These are phyloP conservation scores for Blastobotrys apis DNA, from an alignment of 1,139 yeast species.

Conservation along the genomic window DNA sequence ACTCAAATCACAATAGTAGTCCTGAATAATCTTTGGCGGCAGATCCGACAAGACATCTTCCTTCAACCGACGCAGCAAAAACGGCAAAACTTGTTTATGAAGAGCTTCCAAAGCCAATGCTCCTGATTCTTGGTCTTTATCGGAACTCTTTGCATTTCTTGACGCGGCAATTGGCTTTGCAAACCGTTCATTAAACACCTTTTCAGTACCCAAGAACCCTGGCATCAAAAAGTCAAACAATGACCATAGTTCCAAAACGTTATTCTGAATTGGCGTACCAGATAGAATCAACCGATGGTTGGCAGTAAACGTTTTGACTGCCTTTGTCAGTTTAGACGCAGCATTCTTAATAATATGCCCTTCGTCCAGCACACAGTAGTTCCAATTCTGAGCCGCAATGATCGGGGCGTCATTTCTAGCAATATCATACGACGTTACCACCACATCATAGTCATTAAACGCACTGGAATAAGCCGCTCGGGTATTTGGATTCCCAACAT, in stretches of 20 bases:
- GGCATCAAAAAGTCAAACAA: slow-evolving; percentile 98
- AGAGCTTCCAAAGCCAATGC: slow-evolving; percentile 92
- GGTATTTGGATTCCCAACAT: slow-evolving; percentile 87
- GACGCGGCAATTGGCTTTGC: slow-evolving; percentile 97
- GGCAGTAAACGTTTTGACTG: slow-evolving; percentile 77
- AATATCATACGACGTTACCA: slow-evolving; percentile 94
- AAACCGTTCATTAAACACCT: slow-evolving; percentile 88
- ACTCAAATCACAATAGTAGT: slow-evolving; percentile 92
- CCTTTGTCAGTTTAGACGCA: slow-evolving; percentile 77
- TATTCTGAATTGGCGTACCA: slow-evolving; percentile 98
- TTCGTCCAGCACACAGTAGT: slow-evolving; percentile 94
- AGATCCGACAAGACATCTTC: slow-evolving; percentile 94
- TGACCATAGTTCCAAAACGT: slow-evolving; percentile 95
- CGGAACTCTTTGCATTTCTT: slow-evolving; percentile 82
- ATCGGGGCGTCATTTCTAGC: slow-evolving; percentile 83
- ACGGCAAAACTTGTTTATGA: slow-evolving; percentile 95
- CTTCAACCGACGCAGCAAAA: slow-evolving; percentile 89
- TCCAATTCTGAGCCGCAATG: slow-evolving; percentile 62
- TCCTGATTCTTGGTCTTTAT: slow-evolving; percentile 95
- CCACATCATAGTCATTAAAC: slow-evolving; percentile 65
- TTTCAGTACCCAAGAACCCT: slow-evolving; percentile 94
- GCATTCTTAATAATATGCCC: slow-evolving; percentile 97
- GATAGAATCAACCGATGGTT: slow-evolving; percentile 88
- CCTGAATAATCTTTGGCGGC: slow-evolving; percentile 98
- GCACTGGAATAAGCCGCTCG: slow-evolving; percentile 55